Evolutionary conservation across 306 rosid species (phyloP), one percentile per base, ranked within the genome.

Genomic region (Amphicarpaea edgeworthii): DNA sequence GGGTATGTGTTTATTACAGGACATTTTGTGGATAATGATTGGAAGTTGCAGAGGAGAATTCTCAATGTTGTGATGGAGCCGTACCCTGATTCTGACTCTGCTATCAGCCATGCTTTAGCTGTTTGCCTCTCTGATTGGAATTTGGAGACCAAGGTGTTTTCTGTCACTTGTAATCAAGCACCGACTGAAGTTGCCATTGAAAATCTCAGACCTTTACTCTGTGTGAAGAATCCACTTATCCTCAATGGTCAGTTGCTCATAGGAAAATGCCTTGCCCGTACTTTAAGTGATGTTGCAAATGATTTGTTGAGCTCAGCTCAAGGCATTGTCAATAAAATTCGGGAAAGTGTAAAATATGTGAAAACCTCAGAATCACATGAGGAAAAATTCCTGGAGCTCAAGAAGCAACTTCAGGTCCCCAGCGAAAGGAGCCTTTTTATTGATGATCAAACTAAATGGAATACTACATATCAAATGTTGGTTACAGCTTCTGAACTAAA

Each of bases 61-160:
- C 92, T 93, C 54, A 93, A 91, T 87, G 98, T 93, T 45, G 92
- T 91, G 45, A 93, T 90, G 98, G 98, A 93, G 81, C 94, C 93
- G 32, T 93, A 84, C 80, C 96, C 96, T 2, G 91, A 93, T 78
- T 93, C 96, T 3, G 89, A 90, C 72, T 40, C 86, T 32, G 94
- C 92, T 46, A 76, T 91, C 59, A 86, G 90, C 79, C 96, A 93
- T 82, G 97, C 98, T 46, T 87, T 93, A 54, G 86, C 96, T 57
- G 97, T 65, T 67, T 93, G 98, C 77, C 85, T 93, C 78, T 84
- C 90, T 73, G 96, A 91, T 70, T 93, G 98, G 98, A 82, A 73
- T 83, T 79, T 93, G 83, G 93, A 91, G 68, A 87, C 89, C 63
- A 89, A 86, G 85, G 61, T 93, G 53, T 93, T 93, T 78, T 90